A percentile compares a stretch with the other conserved stretches of the same genome.
These are phyloP conservation scores for Calvatia gigantea DNA, from an alignment of 768 basidiomycete genomes.

Conservation along the genomic window DNA sequence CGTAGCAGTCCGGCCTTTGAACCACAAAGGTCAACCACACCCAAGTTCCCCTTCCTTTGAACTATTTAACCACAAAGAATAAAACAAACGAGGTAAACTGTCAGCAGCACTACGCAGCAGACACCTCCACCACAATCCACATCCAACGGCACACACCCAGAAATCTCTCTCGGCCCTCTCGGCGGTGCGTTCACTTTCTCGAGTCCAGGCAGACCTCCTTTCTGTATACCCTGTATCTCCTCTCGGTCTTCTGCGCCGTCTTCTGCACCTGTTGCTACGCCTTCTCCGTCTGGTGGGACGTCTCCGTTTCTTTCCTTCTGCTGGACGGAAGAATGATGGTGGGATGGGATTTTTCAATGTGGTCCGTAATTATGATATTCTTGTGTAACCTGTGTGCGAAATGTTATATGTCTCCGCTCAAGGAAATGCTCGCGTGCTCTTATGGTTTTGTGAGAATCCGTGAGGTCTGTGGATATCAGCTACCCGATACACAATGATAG, in stretches of 20 bases:
- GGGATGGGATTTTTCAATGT: conserved; percentile 29
- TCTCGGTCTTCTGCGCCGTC: conserved; percentile 51
- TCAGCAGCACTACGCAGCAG: conserved; percentile 8
- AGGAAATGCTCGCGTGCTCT: too few relatives aligned
- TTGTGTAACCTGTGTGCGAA: too few relatives aligned
- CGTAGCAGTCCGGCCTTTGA: too few relatives aligned
- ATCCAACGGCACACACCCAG: conserved; percentile 37
- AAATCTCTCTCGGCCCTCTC: conserved; percentile 58
- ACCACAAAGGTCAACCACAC: too few relatives aligned
- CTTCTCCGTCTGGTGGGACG: conserved; percentile 40
- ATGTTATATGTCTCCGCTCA: too few relatives aligned
- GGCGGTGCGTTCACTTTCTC: conserved; percentile 50
- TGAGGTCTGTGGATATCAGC: too few relatives aligned
- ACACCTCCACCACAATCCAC: background rate
- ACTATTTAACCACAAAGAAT: too few relatives aligned
- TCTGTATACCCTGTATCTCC: conserved; percentile 46
- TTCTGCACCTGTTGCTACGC: conserved; percentile 46
- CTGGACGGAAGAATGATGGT: conserved; percentile 40
- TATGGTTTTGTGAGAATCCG: too few relatives aligned
- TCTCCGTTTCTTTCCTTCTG: conserved; percentile 23
- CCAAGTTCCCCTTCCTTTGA: too few relatives aligned
- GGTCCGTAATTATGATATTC: too few relatives aligned
- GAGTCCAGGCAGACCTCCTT: conserved; percentile 41
- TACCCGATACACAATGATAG: too few relatives aligned
- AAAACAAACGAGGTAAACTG: too few relatives aligned